These are phyloP conservation scores for Giardia muris DNA, from an alignment of 208 protist genomes.

Conservation along the genomic window DNA sequence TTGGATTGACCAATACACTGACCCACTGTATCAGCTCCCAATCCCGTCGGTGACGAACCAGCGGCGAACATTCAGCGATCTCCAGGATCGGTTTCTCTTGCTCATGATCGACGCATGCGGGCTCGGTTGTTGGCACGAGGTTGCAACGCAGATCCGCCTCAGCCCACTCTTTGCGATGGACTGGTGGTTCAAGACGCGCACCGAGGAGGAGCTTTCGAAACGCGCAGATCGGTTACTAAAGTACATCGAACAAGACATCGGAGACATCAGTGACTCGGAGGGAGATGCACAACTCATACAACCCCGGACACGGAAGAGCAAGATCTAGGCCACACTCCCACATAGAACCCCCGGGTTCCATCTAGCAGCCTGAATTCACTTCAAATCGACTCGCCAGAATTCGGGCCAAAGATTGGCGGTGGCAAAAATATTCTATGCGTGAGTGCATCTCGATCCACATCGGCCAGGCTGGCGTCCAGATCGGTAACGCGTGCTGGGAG, in stretches of 20 bases:
- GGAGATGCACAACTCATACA: too few species aligned
- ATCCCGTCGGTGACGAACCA: not conserved
- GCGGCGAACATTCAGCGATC: not conserved
- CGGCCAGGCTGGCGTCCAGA: conserved; percentile 80
- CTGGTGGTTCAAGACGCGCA: conserved; percentile 26
- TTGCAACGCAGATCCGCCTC: not conserved
- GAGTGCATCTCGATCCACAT: conserved; percentile 75
- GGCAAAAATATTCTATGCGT: conserved; percentile 57
- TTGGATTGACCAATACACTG: not conserved
- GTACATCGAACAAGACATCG: not conserved
- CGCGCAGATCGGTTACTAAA: not conserved
- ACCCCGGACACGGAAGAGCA: too few species aligned
- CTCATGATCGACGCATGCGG: not conserved
- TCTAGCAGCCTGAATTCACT: too few species aligned
- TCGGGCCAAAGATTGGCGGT: not conserved
- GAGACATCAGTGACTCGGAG: not conserved
- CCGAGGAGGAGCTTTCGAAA: not conserved
- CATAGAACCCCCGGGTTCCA: too few species aligned
- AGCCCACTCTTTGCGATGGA: conserved; percentile 13
- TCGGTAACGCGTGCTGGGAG: conserved; percentile 86
- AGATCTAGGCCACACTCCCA: too few species aligned
- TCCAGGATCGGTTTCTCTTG: conserved; percentile 14
- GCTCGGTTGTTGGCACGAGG: not conserved
- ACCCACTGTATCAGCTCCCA: not conserved
- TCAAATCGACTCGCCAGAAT: not conserved